These are phyloP conservation scores for Pichia nakasei DNA, from an alignment of 805 yeast species.

Conservation along the genomic window DNA sequence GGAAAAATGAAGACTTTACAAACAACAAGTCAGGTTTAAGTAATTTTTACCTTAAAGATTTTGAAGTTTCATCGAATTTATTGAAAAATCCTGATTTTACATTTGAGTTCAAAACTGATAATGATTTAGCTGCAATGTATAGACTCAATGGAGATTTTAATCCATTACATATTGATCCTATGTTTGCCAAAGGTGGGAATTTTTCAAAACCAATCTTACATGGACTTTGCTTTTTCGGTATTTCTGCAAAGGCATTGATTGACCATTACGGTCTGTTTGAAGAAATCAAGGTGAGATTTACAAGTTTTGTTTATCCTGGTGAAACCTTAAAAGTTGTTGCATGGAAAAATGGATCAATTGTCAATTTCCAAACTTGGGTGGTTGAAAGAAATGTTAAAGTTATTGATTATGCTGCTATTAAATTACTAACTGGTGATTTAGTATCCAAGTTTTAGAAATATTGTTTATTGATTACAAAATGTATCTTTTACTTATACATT, in stretches of 20 bases:
- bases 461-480: background rate
- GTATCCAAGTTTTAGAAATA: conserved; percentile 16
- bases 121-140: conserved; percentile 81
- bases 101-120: conserved; percentile 45
- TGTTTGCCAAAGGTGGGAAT: conserved; percentile 78
- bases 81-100: conserved; percentile 56
- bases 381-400: conserved; percentile 72
- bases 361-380: conserved; percentile 74
- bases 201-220: conserved; percentile 85
- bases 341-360: conserved; percentile 68
- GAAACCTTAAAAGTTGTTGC: conserved; percentile 74
- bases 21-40: conserved; percentile 31
- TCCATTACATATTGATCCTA: conserved; percentile 93
- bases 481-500: background rate
- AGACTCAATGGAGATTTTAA: conserved; percentile 90
- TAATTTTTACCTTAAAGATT: conserved; percentile 53
- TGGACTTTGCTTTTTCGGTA: conserved; percentile 85
- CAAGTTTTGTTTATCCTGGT: conserved; percentile 91
- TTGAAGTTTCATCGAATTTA: conserved; percentile 33
- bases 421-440: conserved; percentile 27
- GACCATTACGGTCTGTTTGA: conserved; percentile 75
- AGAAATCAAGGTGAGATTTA: conserved; percentile 84
- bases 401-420: conserved; percentile 81
- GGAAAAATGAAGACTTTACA: conserved; percentile 36
- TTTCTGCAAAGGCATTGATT: conserved; percentile 62